These are phyloP conservation scores for Panicum hallii DNA, from an alignment of 202 grass and related monocot genomes.

Conservation along the genomic window DNA sequence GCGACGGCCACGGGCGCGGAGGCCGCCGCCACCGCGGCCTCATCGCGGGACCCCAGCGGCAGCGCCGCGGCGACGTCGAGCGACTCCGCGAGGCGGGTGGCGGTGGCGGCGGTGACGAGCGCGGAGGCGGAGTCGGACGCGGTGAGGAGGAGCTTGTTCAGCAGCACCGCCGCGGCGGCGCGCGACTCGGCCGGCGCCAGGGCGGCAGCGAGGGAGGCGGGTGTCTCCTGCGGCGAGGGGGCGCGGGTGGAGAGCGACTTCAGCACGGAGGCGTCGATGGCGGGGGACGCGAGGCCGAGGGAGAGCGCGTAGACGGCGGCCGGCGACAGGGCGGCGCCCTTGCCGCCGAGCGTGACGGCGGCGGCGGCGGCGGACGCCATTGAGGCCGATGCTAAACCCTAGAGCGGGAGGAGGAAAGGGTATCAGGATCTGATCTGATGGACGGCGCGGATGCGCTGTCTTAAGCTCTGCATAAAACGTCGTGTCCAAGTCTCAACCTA, in stretches of 20 bases:
- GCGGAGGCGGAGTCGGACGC: conserved; percentile 56
- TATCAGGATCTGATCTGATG: conserved; percentile 10
- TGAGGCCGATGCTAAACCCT: conserved; percentile 40
- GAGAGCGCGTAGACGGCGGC: conserved; percentile 57
- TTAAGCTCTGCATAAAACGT: not conserved
- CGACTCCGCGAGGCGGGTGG: conserved; percentile 46
- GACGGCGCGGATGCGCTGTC: conserved; percentile 32
- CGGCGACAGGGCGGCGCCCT: conserved; percentile 50
- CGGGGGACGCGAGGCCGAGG: conserved; percentile 30
- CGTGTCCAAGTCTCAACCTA: not conserved
- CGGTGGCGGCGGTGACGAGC: conserved; percentile 46
- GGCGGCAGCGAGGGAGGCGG: conserved; percentile 32
- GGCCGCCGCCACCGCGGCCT: conserved; percentile 58
- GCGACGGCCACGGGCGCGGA: conserved; percentile 53
- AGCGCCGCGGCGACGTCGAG: conserved; percentile 52
- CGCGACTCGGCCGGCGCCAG: conserved; percentile 53
- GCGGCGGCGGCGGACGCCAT: conserved; percentile 47
- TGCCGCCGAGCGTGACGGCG: conserved; percentile 65
- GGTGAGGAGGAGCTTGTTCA: conserved; percentile 84
- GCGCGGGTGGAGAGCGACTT: conserved; percentile 54
- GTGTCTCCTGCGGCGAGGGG: conserved; percentile 46
- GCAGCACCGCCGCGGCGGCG: conserved; percentile 68
- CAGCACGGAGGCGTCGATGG: conserved; percentile 62
- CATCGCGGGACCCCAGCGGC: conserved; percentile 55
- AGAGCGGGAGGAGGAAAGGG: not conserved